Percentiles rank a stretch among this genome's conserved stretches.
Evolutionary conservation across 2,329 filamentous ascomycete species (phyloP).

Genomic region (Botryosphaeria agaves): DNA sequence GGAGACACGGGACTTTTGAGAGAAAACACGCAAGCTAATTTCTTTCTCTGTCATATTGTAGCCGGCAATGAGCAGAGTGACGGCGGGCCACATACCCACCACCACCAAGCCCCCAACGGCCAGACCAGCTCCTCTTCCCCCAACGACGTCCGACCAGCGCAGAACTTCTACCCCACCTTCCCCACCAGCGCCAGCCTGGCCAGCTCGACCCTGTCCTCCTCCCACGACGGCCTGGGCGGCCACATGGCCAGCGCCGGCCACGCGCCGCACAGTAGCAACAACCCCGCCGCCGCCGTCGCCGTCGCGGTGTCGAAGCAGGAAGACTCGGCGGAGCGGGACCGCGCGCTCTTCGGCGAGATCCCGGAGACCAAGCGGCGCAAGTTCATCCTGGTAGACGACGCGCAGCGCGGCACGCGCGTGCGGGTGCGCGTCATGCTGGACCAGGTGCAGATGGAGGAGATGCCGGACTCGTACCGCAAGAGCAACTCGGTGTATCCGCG

Average conservation of each 20-base stretch:
- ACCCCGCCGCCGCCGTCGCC: conserved; percentile 22
- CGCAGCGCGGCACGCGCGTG: conserved; percentile 60
- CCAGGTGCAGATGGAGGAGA: conserved; percentile 83
- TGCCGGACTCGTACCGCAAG: conserved; percentile 88
- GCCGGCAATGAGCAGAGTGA: conserved; percentile 43
- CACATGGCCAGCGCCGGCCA: conserved; percentile 19
- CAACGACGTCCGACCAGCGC: conserved; percentile 53
- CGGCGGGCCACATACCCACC: conserved; percentile 44
- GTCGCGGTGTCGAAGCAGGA: conserved; percentile 28
- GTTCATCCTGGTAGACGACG: conserved; percentile 90
- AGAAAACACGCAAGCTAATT: conserved; percentile 21
- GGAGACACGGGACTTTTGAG: conserved; percentile 2
- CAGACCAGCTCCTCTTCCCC: conserved; percentile 31
- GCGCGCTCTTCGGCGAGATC: conserved; percentile 69
- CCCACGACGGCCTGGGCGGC: conserved; percentile 32
- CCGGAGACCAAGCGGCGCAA: conserved; percentile 86
- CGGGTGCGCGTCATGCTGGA: conserved; percentile 89
- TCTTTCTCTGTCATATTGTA: conserved; percentile 19
- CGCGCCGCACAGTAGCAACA: too few species aligned
- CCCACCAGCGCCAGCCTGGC: conserved; percentile 39
- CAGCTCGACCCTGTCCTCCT: conserved; percentile 44
- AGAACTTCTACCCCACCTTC: conserved; percentile 61
- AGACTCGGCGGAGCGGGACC: conserved; percentile 40
- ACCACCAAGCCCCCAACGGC: conserved; percentile 45
- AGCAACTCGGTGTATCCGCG: conserved; percentile 78